phyloP scores from a whole-genome alignment of 164 flowering plant species.

The Vitis rotundifolia region DNA sequence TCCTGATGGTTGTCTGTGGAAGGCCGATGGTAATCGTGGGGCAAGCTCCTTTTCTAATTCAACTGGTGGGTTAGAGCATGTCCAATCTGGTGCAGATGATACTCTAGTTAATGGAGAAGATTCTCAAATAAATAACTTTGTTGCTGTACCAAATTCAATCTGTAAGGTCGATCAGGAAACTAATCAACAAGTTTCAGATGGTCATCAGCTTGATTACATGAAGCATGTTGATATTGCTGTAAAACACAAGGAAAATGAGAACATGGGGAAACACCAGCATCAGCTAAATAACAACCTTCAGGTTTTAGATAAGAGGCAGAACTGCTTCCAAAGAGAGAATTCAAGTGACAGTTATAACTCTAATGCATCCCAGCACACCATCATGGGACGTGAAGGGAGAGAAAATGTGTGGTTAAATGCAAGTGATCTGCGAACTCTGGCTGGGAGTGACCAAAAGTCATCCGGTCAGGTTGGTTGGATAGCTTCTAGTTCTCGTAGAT shows the following conservation, averaged over 20 bases:
- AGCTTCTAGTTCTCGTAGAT: conserved; percentile 10
- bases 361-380: conserved; percentile 28
- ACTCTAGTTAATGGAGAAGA: conserved; percentile 24
- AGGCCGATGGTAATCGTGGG: conserved; percentile 17
- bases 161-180: conserved; percentile 24
- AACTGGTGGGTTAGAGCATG: conserved; percentile 27
- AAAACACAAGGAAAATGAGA: conserved; percentile 27
- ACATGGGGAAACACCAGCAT: conserved; percentile 19
- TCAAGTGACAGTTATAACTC: conserved; percentile 37
- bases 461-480: conserved; percentile 34
- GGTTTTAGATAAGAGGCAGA: conserved; percentile 19
- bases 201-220: conserved; percentile 29
- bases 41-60: conserved; percentile 20
- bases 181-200: conserved; percentile 24
- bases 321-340: conserved; percentile 31
- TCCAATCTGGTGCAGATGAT: conserved; percentile 18
- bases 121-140: conserved; percentile 19
- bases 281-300: conserved; percentile 17
- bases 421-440: conserved; percentile 25
- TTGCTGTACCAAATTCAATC: conserved; percentile 19
- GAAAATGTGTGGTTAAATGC: conserved; percentile 35
- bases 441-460: conserved; percentile 13
- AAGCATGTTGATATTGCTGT: conserved; percentile 26
- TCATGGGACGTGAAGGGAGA: conserved; percentile 29
- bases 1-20: conserved; percentile 30